phyloP scores from a whole-genome alignment of 2,329 filamentous ascomycete genomes.

The Trichoderma polysporum region DNA sequence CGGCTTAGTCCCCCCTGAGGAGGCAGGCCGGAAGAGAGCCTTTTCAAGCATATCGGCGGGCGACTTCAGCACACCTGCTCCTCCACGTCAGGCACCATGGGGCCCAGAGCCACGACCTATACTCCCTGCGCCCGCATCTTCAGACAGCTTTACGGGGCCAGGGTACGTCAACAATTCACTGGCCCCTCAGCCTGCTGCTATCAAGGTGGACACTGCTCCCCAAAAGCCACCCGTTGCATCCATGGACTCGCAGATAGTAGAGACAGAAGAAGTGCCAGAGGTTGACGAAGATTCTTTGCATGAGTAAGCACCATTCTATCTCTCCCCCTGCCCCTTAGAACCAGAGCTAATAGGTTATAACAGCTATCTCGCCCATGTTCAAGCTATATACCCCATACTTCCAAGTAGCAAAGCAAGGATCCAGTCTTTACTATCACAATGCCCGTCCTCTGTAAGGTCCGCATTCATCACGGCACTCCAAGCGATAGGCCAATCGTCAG shows the following conservation, averaged over 20 bases:
- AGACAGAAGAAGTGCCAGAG: slow-evolving; percentile 35
- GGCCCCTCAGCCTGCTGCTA: slow-evolving; percentile 45
- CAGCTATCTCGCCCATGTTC: slow-evolving; percentile 64
- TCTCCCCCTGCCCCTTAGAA: not conserved
- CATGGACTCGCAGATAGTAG: slow-evolving; percentile 39
- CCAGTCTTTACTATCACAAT: slow-evolving; percentile 55
- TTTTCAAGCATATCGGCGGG: slow-evolving; percentile 49
- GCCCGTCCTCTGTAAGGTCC: slow-evolving; percentile 56
- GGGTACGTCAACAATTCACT: slow-evolving; percentile 43
- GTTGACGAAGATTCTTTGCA: slow-evolving; percentile 48
- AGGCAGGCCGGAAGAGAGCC: slow-evolving; percentile 44
- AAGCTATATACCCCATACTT: slow-evolving; percentile 66
- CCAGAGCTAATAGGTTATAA: not conserved
- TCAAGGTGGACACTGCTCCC: slow-evolving; percentile 40
- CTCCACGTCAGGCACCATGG: slow-evolving; percentile 47
- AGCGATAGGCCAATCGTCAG: slow-evolving; percentile 47
- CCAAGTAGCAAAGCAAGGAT: slow-evolving; percentile 57
- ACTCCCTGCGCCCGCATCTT: slow-evolving; percentile 41
- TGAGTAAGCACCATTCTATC: slow-evolving; percentile 39
- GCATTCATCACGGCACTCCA: slow-evolving; percentile 65
- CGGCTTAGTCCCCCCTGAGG: slow-evolving; percentile 32
- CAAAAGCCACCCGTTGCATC: slow-evolving; percentile 37
- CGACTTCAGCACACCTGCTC: slow-evolving; percentile 41
- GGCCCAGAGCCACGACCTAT: slow-evolving; percentile 48
- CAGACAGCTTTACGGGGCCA: slow-evolving; percentile 32